Conservation (phyloP, 352 stramenopile species). For the Phytophthora colocasiae region DNA sequence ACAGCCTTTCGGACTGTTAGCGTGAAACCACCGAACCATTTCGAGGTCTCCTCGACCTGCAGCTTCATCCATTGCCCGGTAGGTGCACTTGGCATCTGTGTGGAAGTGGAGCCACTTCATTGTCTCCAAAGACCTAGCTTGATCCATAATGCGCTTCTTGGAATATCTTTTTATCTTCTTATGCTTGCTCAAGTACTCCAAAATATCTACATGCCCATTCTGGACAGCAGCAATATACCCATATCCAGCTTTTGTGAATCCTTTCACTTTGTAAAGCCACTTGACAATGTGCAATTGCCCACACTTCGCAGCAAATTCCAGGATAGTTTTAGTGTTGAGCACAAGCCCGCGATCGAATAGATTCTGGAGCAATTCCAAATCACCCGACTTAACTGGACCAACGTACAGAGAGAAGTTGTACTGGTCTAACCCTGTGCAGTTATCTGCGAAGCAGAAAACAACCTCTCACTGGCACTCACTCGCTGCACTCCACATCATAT, state of each 20-base stretch:
- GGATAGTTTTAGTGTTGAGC: neutral
- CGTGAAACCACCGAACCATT: neutral
- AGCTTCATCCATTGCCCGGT: neutral
- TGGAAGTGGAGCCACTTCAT: neutral
- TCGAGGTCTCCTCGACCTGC: neutral
- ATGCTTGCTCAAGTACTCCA: too few species aligned
- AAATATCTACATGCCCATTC: too few species aligned
- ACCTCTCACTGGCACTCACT: neutral
- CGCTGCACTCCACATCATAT: too few species aligned
- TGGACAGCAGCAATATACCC: neutral
- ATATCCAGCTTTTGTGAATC: neutral
- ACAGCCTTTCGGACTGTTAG: neutral
- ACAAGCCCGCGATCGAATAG: neutral
- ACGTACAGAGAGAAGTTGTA: neutral
- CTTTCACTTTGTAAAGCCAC: constrained; percentile 6
- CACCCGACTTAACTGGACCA: neutral
- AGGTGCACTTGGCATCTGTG: neutral
- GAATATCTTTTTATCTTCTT: too few species aligned
- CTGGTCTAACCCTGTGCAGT: too few species aligned
- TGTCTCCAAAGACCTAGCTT: too few species aligned
- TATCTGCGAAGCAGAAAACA: neutral
- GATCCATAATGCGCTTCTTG: too few species aligned
- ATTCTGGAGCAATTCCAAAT: neutral
- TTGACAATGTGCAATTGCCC: constrained; percentile 4
- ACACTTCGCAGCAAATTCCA: neutral